Evolutionary conservation across 495 filamentous ascomycete genomes (phyloP).

Genomic region (Terfezia boudieri): DNA sequence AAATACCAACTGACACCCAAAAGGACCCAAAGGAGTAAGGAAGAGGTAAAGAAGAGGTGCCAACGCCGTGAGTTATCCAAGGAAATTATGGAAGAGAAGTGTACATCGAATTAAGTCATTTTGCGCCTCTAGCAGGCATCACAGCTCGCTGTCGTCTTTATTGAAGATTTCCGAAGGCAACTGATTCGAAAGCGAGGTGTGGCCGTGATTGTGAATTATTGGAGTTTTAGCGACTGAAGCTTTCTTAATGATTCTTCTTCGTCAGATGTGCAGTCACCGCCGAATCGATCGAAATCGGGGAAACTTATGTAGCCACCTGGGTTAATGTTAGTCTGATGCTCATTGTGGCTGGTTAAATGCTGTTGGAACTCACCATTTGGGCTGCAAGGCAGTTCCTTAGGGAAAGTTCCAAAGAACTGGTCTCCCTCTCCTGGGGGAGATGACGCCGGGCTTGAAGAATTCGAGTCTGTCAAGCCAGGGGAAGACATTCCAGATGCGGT

Average conservation of each 20-base stretch:
- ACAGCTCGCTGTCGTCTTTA: no score
- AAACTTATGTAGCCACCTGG: constrained; percentile 28
- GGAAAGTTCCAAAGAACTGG: constrained; percentile 14
- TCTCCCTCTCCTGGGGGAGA: constrained; percentile 17
- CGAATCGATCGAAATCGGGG: constrained; percentile 25
- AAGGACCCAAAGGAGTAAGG: no score
- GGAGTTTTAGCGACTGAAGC: no score
- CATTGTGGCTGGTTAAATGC: not conserved
- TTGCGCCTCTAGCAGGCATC: no score
- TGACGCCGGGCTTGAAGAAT: constrained; percentile 14
- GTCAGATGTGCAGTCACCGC: constrained; percentile 13
- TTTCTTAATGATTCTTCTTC: constrained; percentile 7
- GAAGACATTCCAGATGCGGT: constrained; percentile 11
- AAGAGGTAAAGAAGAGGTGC: no score
- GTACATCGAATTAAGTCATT: no score
- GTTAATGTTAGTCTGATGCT: constrained; percentile 7
- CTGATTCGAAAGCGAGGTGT: no score
- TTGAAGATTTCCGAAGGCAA: no score
- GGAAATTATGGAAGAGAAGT: no score
- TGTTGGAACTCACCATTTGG: constrained; percentile 13
- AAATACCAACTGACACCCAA: no score
- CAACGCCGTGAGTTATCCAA: no score
- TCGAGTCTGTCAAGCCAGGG: constrained; percentile 11
- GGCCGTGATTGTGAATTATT: no score
- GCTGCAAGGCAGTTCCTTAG: constrained; percentile 16